Conservation (phyloP, 805 yeast species). For the Wickerhamiella parazyma region DNA sequence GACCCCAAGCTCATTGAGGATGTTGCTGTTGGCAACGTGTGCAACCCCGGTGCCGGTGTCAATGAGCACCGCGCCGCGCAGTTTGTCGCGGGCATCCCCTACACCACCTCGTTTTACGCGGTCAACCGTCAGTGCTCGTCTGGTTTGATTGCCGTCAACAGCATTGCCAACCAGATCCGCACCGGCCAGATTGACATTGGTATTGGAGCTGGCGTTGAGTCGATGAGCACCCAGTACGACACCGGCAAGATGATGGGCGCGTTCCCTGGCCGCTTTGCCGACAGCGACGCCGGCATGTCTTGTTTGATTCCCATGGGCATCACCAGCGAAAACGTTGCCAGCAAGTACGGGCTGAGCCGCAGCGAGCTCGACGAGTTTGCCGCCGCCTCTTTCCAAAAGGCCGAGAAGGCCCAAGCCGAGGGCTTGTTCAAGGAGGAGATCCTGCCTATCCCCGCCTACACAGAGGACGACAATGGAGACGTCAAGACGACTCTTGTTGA, state of each 20-base stretch:
- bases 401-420: constrained; percentile 52
- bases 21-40: constrained; percentile 80
- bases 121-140: constrained; percentile 92
- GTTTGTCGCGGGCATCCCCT: constrained; percentile 82
- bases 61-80: constrained; percentile 88
- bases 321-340: constrained; percentile 84
- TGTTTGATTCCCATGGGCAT: constrained; percentile 94
- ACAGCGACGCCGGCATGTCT: constrained; percentile 40
- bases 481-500: constrained; percentile 41
- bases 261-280: constrained; percentile 34
- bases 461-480: constrained; percentile 44
- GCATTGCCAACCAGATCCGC: constrained; percentile 75
- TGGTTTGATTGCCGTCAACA: constrained; percentile 81
- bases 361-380: constrained; percentile 77
- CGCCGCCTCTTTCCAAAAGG: constrained; percentile 73
- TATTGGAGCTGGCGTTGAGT: constrained; percentile 83
- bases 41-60: constrained; percentile 88
- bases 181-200: constrained; percentile 87
- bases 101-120: constrained; percentile 64
- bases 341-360: constrained; percentile 50
- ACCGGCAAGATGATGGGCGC: constrained; percentile 50
- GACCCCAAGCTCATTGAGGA: constrained; percentile 60
- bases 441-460: constrained; percentile 56
- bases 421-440: constrained; percentile 86
- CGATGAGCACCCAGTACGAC: constrained; percentile 87